These are phyloP conservation scores for Parathielavia hyrcaniae DNA, from an alignment of 495 filamentous ascomycete species.

Conservation along the genomic window DNA sequence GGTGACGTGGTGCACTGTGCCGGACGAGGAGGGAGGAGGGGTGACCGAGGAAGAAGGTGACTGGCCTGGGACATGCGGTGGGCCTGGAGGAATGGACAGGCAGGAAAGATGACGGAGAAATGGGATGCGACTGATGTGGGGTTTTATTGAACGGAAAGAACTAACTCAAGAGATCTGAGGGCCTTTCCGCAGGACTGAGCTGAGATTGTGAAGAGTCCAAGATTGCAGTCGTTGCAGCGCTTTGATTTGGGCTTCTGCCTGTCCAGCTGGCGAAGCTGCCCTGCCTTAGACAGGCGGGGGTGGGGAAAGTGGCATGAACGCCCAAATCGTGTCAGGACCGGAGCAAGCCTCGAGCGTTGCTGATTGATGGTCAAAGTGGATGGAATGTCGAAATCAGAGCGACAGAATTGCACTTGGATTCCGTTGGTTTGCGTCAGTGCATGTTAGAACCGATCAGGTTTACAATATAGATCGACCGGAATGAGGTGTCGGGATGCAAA, in stretches of 20 bases:
- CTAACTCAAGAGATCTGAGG: slow-evolving; percentile 8
- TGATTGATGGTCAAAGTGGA: slow-evolving; percentile 9
- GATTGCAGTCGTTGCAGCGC: neutral
- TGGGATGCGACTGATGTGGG: neutral
- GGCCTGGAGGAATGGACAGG: neutral
- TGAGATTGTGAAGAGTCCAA: neutral
- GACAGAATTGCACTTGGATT: neutral
- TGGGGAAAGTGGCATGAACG: slow-evolving; percentile 15
- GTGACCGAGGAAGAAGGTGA: slow-evolving; percentile 6
- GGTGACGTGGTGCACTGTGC: neutral
- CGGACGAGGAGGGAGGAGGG: slow-evolving; percentile 10
- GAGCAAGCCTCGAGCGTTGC: slow-evolving; percentile 17
- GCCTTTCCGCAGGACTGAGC: neutral
- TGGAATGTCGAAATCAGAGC: slow-evolving; percentile 2
- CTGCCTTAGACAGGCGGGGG: slow-evolving; percentile 26
- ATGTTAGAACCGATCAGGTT: neutral
- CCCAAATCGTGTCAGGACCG: slow-evolving; percentile 24
- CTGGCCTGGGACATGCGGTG: neutral
- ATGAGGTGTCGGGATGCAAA: neutral
- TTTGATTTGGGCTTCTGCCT: slow-evolving; percentile 19
- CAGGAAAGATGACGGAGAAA: slow-evolving; percentile 1
- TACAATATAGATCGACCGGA: neutral
- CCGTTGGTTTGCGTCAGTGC: neutral
- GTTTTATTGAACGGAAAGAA: slow-evolving; percentile 5
- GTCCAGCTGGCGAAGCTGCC: slow-evolving; percentile 20